These are phyloP conservation scores for Trichoderma brevicompactum DNA, from an alignment of 2,329 filamentous ascomycete genomes.

Conservation along the genomic window DNA sequence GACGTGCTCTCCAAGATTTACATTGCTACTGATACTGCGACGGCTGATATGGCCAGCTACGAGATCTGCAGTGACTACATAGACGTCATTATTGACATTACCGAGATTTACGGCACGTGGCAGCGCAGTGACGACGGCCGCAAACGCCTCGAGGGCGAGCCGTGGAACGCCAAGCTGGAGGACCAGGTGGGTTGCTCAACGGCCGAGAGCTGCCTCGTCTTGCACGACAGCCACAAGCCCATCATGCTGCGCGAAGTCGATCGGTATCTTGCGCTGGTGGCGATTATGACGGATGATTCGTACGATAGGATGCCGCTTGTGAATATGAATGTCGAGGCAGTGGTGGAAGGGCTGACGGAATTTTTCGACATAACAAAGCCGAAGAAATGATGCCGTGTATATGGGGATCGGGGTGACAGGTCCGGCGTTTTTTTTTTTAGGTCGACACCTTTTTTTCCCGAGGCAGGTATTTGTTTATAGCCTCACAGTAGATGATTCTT, in stretches of 20 bases:
- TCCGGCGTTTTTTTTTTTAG: neutral
- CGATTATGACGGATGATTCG: slow-evolving; percentile 83
- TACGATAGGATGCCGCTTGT: slow-evolving; percentile 84
- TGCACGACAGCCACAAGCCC: slow-evolving; percentile 66
- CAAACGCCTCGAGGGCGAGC: slow-evolving; percentile 60
- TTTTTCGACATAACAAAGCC: slow-evolving; percentile 76
- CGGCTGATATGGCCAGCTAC: slow-evolving; percentile 93
- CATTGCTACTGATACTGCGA: slow-evolving; percentile 92
- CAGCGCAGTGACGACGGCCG: slow-evolving; percentile 59
- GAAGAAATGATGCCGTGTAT: slow-evolving; percentile 43
- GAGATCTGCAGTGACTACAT: slow-evolving; percentile 99
- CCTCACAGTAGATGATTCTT: neutral
- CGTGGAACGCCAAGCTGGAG: slow-evolving; percentile 64
- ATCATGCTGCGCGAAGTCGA: slow-evolving; percentile 73
- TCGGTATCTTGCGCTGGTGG: slow-evolving; percentile 78
- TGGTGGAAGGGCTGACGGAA: slow-evolving; percentile 76
- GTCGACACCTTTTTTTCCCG: neutral
- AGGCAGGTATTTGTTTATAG: slow-evolving; percentile 11
- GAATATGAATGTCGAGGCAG: slow-evolving; percentile 84
- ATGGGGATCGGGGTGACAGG: neutral
- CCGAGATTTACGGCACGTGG: slow-evolving; percentile 88
- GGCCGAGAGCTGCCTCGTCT: slow-evolving; percentile 69
- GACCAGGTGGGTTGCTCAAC: slow-evolving; percentile 69
- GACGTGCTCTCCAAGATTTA: slow-evolving; percentile 98
- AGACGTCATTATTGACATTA: slow-evolving; percentile 96